Conservation (phyloP, 441 rosid genomes). For the Populus hybrid region DNA sequence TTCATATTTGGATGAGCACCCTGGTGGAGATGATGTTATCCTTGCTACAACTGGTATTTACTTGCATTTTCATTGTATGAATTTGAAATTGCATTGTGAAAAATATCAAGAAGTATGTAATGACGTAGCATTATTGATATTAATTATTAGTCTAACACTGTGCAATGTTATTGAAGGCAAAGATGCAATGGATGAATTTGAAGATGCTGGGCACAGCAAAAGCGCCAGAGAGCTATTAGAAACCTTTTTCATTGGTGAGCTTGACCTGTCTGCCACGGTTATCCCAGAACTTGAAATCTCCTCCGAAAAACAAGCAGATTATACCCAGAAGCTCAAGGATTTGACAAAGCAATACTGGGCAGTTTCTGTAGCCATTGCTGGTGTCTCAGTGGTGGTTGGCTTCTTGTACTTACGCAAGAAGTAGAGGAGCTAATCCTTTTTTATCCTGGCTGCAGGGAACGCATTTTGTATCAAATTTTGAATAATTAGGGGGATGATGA, state of each 20-base stretch:
- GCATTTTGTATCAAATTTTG: conserved; percentile 21
- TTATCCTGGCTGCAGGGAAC: conserved; percentile 5
- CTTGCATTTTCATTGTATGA: background rate
- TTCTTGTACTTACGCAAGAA: conserved; percentile 61
- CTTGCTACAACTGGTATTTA: conserved; percentile 60
- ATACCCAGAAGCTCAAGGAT: conserved; percentile 39
- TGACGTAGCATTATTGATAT: background rate
- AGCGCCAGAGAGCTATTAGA: conserved; percentile 66
- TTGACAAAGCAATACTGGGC: conserved; percentile 72
- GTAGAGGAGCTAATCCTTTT: conserved; percentile 23
- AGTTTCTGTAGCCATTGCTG: conserved; percentile 51
- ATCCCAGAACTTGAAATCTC: conserved; percentile 68
- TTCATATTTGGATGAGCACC: conserved; percentile 84
- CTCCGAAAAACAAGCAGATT: conserved; percentile 36
- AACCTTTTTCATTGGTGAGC: conserved; percentile 69
- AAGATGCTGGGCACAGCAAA: conserved; percentile 84
- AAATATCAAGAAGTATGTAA: background rate
- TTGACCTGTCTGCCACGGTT: conserved; percentile 41
- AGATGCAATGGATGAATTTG: conserved; percentile 82
- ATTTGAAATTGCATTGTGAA: background rate
- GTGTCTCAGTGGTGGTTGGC: conserved; percentile 62
- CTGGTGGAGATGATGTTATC: conserved; percentile 93
- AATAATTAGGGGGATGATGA: conserved; percentile 13
- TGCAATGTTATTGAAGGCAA: conserved; percentile 41
- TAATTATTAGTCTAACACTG: conserved; percentile 4